Evolutionary conservation across 2,329 filamentous ascomycete genomes (phyloP), one percentile per base, ranked within the genome.

Genomic region (Fonsecaea multimorphosa): DNA sequence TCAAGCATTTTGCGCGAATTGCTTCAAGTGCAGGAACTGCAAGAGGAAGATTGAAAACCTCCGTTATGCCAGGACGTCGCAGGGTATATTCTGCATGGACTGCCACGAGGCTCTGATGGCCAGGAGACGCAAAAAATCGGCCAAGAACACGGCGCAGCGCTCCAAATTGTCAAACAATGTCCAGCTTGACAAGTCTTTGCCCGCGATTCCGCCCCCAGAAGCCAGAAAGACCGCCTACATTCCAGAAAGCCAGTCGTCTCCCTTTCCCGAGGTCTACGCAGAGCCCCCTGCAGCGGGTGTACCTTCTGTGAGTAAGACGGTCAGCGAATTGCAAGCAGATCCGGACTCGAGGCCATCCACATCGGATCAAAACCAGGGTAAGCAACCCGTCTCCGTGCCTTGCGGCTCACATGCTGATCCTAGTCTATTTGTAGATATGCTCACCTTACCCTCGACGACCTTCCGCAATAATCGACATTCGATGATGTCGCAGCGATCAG

Each of bases 41-140:
- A 99, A 98, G 83, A 89, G 91, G 77, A 97, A 97, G 83, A 99
- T 99, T 67, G 95, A 99, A 79, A 99, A 99, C 77, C 84, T 99
- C 70, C 89, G 94, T 77, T 99, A 98, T 87, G 95, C 95, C 61
- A 89, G 95, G 75, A 99, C 95, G 1, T 97, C 94, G 7, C 95
- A 98, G 79, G 95, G 95, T 67, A 99, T 99, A 73, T 98, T 99
- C 77, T 99, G 95, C 81, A 99, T 99, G 95, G 93, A 90, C 75
- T 99, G 95, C 77, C 95, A 99, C 76, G 95, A 99, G 79, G 95
- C 92, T 31, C 81, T 99, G 60, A 98, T 98, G 93, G 92, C 94
- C 57, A 86, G 94, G 69, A 86, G 94, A 70, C 87, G 92, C 74
- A 97, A 98, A 81, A 88, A 59, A 83, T 85, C 49, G 31, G 73